Conservation (phyloP, 441 rosid genomes). For the Arabidopsis hybrid region DNA sequence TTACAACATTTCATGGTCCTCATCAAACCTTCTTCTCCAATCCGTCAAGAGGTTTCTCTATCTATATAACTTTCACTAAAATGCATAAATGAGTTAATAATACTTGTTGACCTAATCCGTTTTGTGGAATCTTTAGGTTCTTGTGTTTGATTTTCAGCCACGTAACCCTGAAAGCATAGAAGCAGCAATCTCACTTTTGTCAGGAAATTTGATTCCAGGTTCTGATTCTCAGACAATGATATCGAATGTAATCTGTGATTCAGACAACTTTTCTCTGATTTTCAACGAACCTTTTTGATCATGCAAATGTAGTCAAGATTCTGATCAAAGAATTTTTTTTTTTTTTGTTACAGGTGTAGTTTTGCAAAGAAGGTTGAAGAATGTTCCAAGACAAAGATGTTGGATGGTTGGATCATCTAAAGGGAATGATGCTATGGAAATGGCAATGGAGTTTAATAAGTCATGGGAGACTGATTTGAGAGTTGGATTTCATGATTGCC, state of each 20-base stretch:
- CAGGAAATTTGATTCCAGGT: constrained; percentile 69
- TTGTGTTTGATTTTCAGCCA: constrained; percentile 82
- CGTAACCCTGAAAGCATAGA: constrained; percentile 68
- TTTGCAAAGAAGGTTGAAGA: constrained; percentile 36
- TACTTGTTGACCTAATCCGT: neutral
- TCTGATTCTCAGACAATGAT: constrained; percentile 45
- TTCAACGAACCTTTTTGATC: constrained; percentile 25
- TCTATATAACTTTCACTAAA: neutral
- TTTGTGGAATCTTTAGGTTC: constrained; percentile 45
- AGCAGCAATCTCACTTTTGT: constrained; percentile 64
- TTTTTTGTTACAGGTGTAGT: constrained; percentile 22
- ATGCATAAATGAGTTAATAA: neutral
- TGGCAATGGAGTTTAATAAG: constrained; percentile 48
- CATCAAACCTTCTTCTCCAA: constrained; percentile 54
- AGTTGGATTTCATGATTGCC: constrained; percentile 73
- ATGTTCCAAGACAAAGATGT: constrained; percentile 40
- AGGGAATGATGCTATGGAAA: constrained; percentile 26
- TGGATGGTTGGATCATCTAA: constrained; percentile 40
- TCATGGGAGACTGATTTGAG: constrained; percentile 65
- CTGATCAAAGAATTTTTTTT: neutral
- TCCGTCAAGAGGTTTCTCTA: constrained; percentile 49
- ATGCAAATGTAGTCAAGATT: constrained; percentile 19
- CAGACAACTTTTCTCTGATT: neutral
- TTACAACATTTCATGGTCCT: constrained; percentile 81
- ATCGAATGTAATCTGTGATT: constrained; percentile 35